These are phyloP conservation scores for Clonostachys chloroleuca DNA, from an alignment of 2,329 filamentous ascomycete genomes.

Conservation along the genomic window DNA sequence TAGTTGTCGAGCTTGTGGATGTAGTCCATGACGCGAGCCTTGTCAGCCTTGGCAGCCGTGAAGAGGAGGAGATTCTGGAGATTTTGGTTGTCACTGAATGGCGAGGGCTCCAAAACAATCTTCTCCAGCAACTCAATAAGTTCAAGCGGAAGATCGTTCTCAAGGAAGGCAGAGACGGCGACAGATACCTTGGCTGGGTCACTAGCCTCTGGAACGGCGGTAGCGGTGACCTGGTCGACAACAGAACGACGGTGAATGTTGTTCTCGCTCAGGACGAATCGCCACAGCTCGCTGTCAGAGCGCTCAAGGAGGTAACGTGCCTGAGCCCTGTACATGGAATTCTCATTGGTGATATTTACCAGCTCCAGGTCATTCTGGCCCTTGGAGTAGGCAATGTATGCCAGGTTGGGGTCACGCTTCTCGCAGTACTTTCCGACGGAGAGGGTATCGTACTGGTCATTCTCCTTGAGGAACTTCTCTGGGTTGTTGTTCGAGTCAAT, in stretches of 20 bases:
- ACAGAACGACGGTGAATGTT: slow-evolving; percentile 92
- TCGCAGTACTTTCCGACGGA: slow-evolving; percentile 96
- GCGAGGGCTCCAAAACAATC: slow-evolving; percentile 98
- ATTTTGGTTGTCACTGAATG: slow-evolving; percentile 95
- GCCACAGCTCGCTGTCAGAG: slow-evolving; percentile 86
- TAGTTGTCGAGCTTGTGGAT: slow-evolving; percentile 88
- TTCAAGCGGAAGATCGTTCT: slow-evolving; percentile 85
- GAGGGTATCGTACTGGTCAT: slow-evolving; percentile 92
- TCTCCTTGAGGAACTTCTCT: slow-evolving; percentile 95
- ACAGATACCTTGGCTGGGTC: slow-evolving; percentile 94
- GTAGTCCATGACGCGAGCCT: slow-evolving; percentile 91
- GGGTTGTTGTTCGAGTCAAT: slow-evolving; percentile 98
- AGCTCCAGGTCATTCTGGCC: slow-evolving; percentile 96
- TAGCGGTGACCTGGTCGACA: slow-evolving; percentile 93
- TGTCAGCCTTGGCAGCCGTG: slow-evolving; percentile 95
- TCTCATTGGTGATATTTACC: slow-evolving; percentile 97
- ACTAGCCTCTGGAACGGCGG: slow-evolving; percentile 86
- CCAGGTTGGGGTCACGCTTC: slow-evolving; percentile 94
- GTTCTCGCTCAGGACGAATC: slow-evolving; percentile 90
- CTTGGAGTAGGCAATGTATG: slow-evolving; percentile 92
- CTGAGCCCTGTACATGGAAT: slow-evolving; percentile 99
- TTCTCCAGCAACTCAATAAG: slow-evolving; percentile 97
- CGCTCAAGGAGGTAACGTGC: slow-evolving; percentile 91
- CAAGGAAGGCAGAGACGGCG: slow-evolving; percentile 89
- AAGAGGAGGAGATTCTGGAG: slow-evolving; percentile 95